A percentile compares a stretch with the other conserved stretches of the same genome.
Evolutionary conservation across 106 monocot species (phyloP).

Genomic region (Vanilla planifolia): DNA sequence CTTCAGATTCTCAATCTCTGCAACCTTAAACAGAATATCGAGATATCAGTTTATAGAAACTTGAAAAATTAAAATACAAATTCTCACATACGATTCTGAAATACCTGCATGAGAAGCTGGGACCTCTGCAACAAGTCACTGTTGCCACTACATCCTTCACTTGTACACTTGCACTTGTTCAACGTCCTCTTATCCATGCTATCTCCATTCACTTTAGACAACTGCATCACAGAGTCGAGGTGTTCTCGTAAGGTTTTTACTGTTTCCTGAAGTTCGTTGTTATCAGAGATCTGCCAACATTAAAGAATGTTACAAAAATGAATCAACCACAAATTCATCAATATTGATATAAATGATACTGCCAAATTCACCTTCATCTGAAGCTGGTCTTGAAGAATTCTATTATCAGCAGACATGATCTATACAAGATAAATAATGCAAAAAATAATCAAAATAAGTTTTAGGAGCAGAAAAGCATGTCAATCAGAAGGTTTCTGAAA

Average conservation of each 20-base stretch:
- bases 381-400: conserved; percentile 89
- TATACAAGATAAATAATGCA: conserved; percentile 14
- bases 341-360: neutral
- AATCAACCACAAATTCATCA: conserved; percentile 4
- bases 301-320: conserved; percentile 2
- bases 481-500: neutral
- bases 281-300: conserved; percentile 61
- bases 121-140: conserved; percentile 42
- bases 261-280: conserved; percentile 62
- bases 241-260: conserved; percentile 59
- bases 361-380: conserved; percentile 69
- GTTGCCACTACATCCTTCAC: conserved; percentile 19
- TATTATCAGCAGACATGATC: conserved; percentile 97
- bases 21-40: conserved; percentile 37
- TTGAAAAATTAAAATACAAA: neutral
- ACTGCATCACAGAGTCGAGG: conserved; percentile 31
- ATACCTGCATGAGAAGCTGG: conserved; percentile 86
- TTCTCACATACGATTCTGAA: neutral
- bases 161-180: conserved; percentile 10
- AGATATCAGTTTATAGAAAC: conserved; percentile 2
- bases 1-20: conserved; percentile 91
- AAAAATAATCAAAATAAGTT: conserved; percentile 7
- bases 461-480: neutral
- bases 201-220: conserved; percentile 12
- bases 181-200: conserved; percentile 11